Evolutionary conservation across 2,329 filamentous ascomycete species (phyloP).

Genomic region (Pyricularia grisea): DNA sequence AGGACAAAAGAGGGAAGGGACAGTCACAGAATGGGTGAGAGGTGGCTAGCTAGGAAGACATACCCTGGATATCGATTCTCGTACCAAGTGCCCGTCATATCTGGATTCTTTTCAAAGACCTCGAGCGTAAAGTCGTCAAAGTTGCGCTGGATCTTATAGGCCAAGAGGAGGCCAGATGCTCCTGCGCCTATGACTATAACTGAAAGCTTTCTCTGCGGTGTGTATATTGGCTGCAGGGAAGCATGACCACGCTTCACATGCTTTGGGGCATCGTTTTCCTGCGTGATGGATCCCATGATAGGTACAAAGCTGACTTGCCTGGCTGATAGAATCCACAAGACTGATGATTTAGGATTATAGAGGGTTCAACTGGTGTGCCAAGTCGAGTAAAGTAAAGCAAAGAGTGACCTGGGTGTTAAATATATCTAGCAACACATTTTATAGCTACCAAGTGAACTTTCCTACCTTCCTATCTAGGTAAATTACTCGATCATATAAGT

Average conservation of each 20-base stretch:
- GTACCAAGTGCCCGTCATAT: constrained; percentile 39
- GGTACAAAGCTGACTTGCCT: neutral
- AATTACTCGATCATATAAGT: too few relatives aligned
- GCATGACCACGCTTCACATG: neutral
- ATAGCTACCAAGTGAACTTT: too few relatives aligned
- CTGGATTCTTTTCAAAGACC: constrained; percentile 38
- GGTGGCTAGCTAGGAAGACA: neutral
- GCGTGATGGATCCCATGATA: neutral
- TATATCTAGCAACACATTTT: too few relatives aligned
- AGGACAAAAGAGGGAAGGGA: neutral
- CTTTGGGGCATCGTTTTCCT: neutral
- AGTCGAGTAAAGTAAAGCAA: too few relatives aligned
- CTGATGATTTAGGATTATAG: too few relatives aligned
- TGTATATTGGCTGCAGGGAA: neutral
- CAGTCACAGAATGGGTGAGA: neutral
- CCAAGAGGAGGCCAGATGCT: constrained; percentile 33
- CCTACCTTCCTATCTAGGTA: too few relatives aligned
- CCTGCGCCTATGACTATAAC: constrained; percentile 29
- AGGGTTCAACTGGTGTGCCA: too few relatives aligned
- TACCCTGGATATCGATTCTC: constrained; percentile 37
- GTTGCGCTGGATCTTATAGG: constrained; percentile 33
- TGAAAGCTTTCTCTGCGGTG: neutral
- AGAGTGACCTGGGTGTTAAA: too few relatives aligned
- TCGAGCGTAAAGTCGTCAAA: constrained; percentile 26
- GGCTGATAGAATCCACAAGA: too few relatives aligned